Conservation (phyloP, 305 asterid genomes). For the Fraxinus greggii region DNA sequence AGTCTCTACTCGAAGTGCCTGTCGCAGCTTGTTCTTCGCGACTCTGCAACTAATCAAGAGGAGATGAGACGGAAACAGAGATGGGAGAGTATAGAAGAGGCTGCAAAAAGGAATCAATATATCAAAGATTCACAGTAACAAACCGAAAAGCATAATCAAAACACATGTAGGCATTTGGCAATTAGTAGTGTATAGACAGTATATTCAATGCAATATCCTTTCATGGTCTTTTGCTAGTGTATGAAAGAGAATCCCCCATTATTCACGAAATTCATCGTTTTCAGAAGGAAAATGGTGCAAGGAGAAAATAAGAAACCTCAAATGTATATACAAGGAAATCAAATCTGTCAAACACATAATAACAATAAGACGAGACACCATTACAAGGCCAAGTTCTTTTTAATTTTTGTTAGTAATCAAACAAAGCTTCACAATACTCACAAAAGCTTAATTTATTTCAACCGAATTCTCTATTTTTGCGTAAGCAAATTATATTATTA, state of each 20-base stretch:
- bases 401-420: neutral
- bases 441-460: neutral
- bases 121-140: slow-evolving; percentile 18
- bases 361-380: neutral
- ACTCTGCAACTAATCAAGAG: slow-evolving; percentile 30
- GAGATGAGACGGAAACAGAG: slow-evolving; percentile 46
- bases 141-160: neutral
- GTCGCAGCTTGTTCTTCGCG: slow-evolving; percentile 36
- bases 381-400: neutral
- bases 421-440: neutral
- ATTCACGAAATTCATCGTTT: neutral
- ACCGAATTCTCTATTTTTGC: neutral
- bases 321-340: neutral
- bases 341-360: neutral
- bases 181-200: neutral
- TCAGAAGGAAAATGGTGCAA: neutral
- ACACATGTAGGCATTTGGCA: neutral
- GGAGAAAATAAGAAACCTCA: neutral
- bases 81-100: slow-evolving; percentile 62
- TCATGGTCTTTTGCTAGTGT: neutral
- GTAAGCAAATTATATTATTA: neutral
- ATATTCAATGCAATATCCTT: neutral
- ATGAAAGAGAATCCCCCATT: neutral
- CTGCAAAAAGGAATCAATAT: slow-evolving; percentile 33
- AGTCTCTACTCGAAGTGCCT: slow-evolving; percentile 54